These are phyloP conservation scores for Carex myosuroides DNA, from an alignment of 176 grass and related monocot genomes.

Conservation along the genomic window DNA sequence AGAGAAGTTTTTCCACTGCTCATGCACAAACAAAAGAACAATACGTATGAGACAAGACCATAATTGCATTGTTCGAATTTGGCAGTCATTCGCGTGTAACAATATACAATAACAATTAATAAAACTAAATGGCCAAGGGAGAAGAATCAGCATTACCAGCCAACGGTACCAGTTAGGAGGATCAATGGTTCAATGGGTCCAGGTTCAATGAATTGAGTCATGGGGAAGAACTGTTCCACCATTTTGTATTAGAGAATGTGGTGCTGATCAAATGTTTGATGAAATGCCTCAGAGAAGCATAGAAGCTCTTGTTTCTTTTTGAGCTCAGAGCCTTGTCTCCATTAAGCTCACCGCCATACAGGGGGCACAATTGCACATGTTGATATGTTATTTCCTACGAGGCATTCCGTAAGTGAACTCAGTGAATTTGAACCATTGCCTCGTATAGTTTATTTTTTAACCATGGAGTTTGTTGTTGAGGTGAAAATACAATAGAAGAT, in stretches of 20 bases:
- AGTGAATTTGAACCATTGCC: neutral
- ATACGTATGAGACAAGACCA: too few species aligned
- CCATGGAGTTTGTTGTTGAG: neutral
- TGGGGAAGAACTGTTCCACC: constrained; percentile 65
- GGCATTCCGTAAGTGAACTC: neutral
- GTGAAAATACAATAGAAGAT: neutral
- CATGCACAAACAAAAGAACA: neutral
- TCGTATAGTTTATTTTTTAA: neutral
- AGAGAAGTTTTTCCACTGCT: constrained; percentile 86
- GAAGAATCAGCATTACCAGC: constrained; percentile 33
- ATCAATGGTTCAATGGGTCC: constrained; percentile 5
- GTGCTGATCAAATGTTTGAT: neutral
- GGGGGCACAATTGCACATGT: neutral
- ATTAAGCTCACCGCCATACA: neutral
- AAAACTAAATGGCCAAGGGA: neutral
- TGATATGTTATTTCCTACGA: neutral
- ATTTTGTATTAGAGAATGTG: neutral
- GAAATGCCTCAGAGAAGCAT: neutral
- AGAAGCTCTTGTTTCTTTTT: neutral
- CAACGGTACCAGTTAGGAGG: constrained; percentile 64
- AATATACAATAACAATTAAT: neutral
- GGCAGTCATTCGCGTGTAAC: neutral
- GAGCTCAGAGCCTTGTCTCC: neutral
- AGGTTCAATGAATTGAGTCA: neutral
- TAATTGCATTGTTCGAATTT: neutral